A percentile compares a stretch with the other conserved stretches of the same genome.
phyloP scores from a whole-genome alignment of 371 early-diverging fungal genomes.

The Mortierella polycephala region DNA sequence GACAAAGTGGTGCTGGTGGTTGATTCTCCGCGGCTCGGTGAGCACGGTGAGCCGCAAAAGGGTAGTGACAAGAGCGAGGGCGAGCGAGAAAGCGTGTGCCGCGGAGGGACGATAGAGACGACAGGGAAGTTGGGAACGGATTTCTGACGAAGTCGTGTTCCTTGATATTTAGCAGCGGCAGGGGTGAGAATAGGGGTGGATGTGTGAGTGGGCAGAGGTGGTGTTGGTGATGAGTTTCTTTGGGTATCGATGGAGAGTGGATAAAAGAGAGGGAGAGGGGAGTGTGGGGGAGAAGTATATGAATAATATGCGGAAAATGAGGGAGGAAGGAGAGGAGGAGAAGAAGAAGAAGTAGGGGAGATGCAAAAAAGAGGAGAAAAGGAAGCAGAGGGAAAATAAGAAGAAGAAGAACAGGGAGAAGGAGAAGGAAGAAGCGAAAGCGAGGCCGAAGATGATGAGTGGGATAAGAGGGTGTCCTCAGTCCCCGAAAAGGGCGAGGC shows the following conservation, averaged over 20 bases:
- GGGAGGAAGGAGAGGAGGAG: background rate
- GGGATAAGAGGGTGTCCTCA: background rate
- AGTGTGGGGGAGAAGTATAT: background rate
- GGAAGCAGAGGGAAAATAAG: background rate
- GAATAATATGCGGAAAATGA: too few species aligned
- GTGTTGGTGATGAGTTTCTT: background rate
- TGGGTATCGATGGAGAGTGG: background rate
- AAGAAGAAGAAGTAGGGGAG: background rate
- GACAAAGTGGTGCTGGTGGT: constrained; percentile 36
- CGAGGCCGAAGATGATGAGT: background rate
- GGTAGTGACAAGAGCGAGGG: constrained; percentile 10
- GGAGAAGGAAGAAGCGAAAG: background rate
- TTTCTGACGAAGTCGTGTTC: background rate
- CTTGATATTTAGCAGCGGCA: background rate
- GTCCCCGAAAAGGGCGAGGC: background rate
- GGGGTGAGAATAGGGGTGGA: background rate
- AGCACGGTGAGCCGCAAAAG: constrained; percentile 7
- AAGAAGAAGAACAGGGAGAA: constrained; percentile 4
- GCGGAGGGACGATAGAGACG: constrained; percentile 8
- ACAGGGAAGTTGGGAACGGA: background rate
- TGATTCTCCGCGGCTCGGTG: constrained; percentile 14
- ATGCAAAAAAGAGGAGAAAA: background rate
- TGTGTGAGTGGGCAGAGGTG: background rate
- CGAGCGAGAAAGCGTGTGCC: constrained; percentile 4
- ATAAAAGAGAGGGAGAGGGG: constrained; percentile 3